Percentiles rank a stretch among this genome's conserved stretches.
Evolutionary conservation across 768 basidiomycete genomes (phyloP).

Genomic region (Roridomyces roridus): DNA sequence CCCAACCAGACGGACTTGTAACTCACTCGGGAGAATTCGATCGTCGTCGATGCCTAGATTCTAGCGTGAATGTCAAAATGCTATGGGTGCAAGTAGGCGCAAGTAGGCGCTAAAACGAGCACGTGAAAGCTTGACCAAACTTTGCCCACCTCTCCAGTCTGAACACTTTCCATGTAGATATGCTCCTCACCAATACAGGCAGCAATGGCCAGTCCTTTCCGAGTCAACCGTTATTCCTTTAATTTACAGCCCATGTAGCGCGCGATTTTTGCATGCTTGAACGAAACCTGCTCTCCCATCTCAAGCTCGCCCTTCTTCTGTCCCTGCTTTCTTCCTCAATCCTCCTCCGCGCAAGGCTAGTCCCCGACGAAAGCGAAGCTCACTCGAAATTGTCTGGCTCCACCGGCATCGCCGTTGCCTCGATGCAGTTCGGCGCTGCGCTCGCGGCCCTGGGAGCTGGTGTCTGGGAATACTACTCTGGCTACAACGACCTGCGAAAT

Average conservation of each 20-base stretch:
- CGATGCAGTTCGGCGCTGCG: slow-evolving; percentile 59
- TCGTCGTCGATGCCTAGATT: too few species aligned
- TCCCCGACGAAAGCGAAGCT: slow-evolving; percentile 41
- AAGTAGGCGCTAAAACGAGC: too few species aligned
- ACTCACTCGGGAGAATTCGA: too few species aligned
- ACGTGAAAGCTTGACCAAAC: too few species aligned
- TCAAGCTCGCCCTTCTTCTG: slow-evolving; percentile 70
- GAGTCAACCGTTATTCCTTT: too few species aligned
- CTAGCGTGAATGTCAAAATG: too few species aligned
- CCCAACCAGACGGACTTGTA: too few species aligned
- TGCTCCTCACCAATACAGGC: too few species aligned
- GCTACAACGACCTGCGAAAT: slow-evolving; percentile 59
- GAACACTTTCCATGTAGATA: too few species aligned
- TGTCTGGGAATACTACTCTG: slow-evolving; percentile 69
- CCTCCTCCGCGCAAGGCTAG: slow-evolving; percentile 64
- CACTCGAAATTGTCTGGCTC: slow-evolving; percentile 29
- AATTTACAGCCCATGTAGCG: slow-evolving; percentile 37
- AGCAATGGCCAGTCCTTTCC: slow-evolving; percentile 5
- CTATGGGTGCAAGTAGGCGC: too few species aligned
- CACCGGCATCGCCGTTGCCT: slow-evolving; percentile 53
- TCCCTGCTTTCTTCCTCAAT: slow-evolving; percentile 68
- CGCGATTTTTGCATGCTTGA: slow-evolving; percentile 84
- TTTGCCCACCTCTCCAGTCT: too few species aligned
- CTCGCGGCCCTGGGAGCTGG: slow-evolving; percentile 62
- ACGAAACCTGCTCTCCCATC: slow-evolving; percentile 72